Conservation (phyloP, 148 eudicot species). For the Rhododendron ovatum region DNA sequence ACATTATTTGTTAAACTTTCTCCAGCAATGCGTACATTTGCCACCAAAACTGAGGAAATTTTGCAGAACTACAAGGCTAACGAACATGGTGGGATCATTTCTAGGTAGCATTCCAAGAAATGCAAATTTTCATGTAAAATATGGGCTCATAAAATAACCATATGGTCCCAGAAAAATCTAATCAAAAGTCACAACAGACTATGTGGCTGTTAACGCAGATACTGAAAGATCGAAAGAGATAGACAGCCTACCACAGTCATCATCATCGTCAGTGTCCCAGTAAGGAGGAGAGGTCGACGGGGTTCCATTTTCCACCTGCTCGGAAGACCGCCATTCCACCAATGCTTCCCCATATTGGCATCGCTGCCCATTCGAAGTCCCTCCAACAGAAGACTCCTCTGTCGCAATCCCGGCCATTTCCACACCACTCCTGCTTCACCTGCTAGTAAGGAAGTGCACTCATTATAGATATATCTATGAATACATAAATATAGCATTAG, state of each 20-base stretch:
- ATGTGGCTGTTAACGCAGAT: neutral
- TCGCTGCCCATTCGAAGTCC: slow-evolving; percentile 46
- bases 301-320: slow-evolving; percentile 73
- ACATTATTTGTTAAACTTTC: neutral
- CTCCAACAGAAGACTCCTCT: slow-evolving; percentile 62
- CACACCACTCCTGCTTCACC: slow-evolving; percentile 36
- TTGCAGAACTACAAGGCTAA: neutral
- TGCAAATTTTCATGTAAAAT: neutral
- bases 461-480: neutral
- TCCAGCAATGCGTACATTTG: neutral
- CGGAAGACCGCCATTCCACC: slow-evolving; percentile 83
- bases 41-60: neutral
- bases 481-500: neutral
- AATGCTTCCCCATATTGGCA: slow-evolving; percentile 67
- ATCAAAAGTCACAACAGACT: neutral
- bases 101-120: neutral
- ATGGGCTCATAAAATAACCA: neutral
- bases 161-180: neutral
- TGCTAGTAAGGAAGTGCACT: slow-evolving; percentile 18
- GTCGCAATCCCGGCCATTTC: slow-evolving; percentile 69
- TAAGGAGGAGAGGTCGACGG: slow-evolving; percentile 93
- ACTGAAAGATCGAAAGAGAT: neutral
- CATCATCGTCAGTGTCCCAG: slow-evolving; percentile 87
- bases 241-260: slow-evolving; percentile 47
- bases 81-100: neutral